Percentiles rank a stretch among this genome's conserved stretches.
Evolutionary conservation across 73 alveolate species (phyloP).

Genomic region (Tetrahymena borealis): DNA sequence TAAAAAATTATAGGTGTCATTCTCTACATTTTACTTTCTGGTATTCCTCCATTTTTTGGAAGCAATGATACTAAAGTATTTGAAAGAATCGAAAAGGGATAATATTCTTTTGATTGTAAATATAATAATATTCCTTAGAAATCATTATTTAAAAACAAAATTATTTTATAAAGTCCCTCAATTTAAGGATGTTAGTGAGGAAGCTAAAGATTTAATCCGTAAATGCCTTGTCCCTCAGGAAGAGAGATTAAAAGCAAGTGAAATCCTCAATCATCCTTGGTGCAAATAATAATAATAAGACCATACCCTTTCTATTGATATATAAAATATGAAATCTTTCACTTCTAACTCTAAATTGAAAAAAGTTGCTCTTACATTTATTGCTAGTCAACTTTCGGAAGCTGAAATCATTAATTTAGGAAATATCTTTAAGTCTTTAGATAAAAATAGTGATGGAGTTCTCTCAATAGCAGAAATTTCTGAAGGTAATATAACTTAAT

Average conservation of each 20-base stretch:
- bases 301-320: constrained; percentile 12
- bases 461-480: constrained; percentile 47
- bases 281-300: not conserved
- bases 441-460: constrained; percentile 57
- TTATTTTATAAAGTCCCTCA: constrained; percentile 6
- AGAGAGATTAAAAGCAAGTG: constrained; percentile 47
- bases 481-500: constrained; percentile 19
- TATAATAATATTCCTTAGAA: not conserved
- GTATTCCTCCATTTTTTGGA: constrained; percentile 68
- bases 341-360: constrained; percentile 32
- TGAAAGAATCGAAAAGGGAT: constrained; percentile 49
- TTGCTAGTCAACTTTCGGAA: constrained; percentile 45
- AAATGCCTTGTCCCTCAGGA: constrained; percentile 47
- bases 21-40: constrained; percentile 53
- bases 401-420: constrained; percentile 44
- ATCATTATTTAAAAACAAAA: not conserved
- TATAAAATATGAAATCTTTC: constrained; percentile 15
- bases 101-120: constrained; percentile 29
- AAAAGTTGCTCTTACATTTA: constrained; percentile 47
- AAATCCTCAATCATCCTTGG: constrained; percentile 52
- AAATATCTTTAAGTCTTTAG: constrained; percentile 41
- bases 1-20: constrained; percentile 45
- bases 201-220: constrained; percentile 55
- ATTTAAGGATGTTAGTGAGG: constrained; percentile 27
- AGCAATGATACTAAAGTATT: constrained; percentile 55